phyloP scores from a whole-genome alignment of 2,329 filamentous ascomycete species.

The Paraconiothyrium brasiliense region DNA sequence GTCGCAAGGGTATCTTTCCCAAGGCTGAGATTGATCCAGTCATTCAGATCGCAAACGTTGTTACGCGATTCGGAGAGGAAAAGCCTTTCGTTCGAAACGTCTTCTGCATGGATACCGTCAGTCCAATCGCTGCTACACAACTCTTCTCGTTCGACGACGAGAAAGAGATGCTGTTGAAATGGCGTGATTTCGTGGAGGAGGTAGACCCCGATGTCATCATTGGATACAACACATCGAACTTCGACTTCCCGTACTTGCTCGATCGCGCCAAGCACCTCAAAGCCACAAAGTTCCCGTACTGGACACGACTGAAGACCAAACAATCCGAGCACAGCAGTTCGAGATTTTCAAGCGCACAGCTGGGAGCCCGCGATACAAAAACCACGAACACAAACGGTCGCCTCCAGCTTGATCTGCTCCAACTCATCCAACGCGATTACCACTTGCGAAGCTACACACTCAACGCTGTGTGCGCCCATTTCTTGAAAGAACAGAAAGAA shows the following conservation, averaged over 20 bases:
- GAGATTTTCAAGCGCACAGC: slow-evolving; percentile 97
- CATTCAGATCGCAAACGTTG: slow-evolving; percentile 97
- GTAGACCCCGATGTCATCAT: slow-evolving; percentile 98
- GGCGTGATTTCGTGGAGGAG: slow-evolving; percentile 88
- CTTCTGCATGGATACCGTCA: slow-evolving; percentile 92
- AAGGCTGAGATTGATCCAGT: slow-evolving; percentile 92
- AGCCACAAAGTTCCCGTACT: slow-evolving; percentile 81
- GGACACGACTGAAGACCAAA: slow-evolving; percentile 79
- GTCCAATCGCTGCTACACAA: slow-evolving; percentile 92
- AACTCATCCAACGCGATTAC: slow-evolving; percentile 92
- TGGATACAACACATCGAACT: slow-evolving; percentile 98
- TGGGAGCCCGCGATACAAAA: slow-evolving; percentile 95
- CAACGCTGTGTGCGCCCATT: slow-evolving; percentile 95
- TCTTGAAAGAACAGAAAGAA: slow-evolving; percentile 96
- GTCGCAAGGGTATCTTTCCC: slow-evolving; percentile 96
- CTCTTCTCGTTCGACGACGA: slow-evolving; percentile 85
- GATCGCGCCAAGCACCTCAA: slow-evolving; percentile 88
- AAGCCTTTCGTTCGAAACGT: slow-evolving; percentile 97
- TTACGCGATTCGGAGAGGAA: slow-evolving; percentile 91
- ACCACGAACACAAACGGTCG: slow-evolving; percentile 93
- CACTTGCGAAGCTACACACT: slow-evolving; percentile 96
- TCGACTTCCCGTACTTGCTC: slow-evolving; percentile 96
- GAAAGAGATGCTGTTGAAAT: slow-evolving; percentile 88
- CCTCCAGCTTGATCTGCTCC: slow-evolving; percentile 91
- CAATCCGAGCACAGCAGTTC: slow-evolving; percentile 78